A percentile compares a stretch with the other conserved stretches of the same genome.
Conservation (phyloP, 2,329 filamentous ascomycete genomes). For the Diaporthe australafricana region DNA sequence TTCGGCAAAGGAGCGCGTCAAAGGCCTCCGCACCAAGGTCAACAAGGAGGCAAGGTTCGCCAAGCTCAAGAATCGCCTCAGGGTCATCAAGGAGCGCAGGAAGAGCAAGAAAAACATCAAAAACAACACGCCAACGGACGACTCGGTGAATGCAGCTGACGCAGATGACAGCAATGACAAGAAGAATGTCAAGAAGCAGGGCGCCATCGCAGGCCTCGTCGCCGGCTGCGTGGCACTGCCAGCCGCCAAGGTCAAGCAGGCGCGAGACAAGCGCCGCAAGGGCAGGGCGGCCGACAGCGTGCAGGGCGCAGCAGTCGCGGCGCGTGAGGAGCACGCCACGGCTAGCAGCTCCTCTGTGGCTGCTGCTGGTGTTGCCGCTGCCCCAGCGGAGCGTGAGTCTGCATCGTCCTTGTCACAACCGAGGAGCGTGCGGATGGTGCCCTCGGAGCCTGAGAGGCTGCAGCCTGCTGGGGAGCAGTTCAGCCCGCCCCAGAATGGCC, state of each 20-base stretch:
- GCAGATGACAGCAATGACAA: background rate
- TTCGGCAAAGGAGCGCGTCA: background rate
- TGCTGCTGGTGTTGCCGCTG: background rate
- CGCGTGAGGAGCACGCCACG: constrained; percentile 2
- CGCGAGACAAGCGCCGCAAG: constrained; percentile 24
- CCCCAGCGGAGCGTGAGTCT: background rate
- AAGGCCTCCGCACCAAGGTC: constrained; percentile 15
- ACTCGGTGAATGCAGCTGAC: background rate
- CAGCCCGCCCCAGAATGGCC: constrained; percentile 17
- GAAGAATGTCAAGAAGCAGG: constrained; percentile 3
- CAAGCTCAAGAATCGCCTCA: background rate
- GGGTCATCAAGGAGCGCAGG: background rate
- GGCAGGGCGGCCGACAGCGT: constrained; percentile 4
- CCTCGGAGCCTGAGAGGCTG: background rate
- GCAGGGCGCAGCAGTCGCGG: background rate
- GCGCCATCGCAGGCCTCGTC: constrained; percentile 24
- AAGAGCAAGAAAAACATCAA: constrained; percentile 7
- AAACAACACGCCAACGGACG: background rate
- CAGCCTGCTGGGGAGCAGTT: background rate
- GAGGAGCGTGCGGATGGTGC: constrained; percentile 1
- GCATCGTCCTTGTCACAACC: background rate
- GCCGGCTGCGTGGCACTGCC: constrained; percentile 20
- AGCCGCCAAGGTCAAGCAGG: constrained; percentile 20
- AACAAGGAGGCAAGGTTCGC: constrained; percentile 15
- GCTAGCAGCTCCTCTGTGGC: background rate